Evolutionary conservation across 2,329 filamentous ascomycete species (phyloP).

Genomic region (Phialocephala sp.): DNA sequence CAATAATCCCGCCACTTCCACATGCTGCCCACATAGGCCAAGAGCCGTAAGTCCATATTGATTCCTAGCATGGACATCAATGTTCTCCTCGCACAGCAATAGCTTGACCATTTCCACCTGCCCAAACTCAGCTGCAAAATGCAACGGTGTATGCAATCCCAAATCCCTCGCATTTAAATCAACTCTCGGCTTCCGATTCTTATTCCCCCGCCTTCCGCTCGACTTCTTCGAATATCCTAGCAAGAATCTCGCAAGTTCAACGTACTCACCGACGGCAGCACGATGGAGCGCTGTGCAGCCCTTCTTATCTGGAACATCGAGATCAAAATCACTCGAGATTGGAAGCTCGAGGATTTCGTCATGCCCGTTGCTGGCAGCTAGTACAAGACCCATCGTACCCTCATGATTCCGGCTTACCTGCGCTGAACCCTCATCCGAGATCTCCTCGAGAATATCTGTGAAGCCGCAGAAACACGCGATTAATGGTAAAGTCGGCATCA

Average conservation of each 20-base stretch:
- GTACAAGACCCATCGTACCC: slow-evolving; percentile 15
- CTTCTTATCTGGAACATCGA: not conserved
- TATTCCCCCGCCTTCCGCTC: not conserved
- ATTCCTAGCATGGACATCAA: not conserved
- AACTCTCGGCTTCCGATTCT: not conserved
- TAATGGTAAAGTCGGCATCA: slow-evolving; percentile 10
- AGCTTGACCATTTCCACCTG: not conserved
- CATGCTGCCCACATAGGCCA: not conserved
- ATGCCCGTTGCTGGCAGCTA: slow-evolving; percentile 5
- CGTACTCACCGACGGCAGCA: not conserved
- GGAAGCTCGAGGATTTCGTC: not conserved
- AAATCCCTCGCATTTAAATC: not conserved
- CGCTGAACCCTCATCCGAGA: slow-evolving; percentile 22
- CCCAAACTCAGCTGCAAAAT: not conserved
- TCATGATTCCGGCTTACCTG: slow-evolving; percentile 20
- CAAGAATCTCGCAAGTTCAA: not conserved
- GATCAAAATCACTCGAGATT: not conserved
- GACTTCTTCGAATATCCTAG: not conserved
- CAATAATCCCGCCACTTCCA: not conserved
- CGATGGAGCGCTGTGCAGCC: not conserved
- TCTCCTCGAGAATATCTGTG: slow-evolving; percentile 22
- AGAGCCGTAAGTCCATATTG: not conserved
- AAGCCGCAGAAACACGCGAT: slow-evolving; percentile 25
- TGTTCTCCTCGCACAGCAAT: not conserved
- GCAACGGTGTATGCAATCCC: not conserved